These are phyloP conservation scores for Xerocomellus amylosporus DNA, from an alignment of 768 basidiomycete species.

Conservation along the genomic window DNA sequence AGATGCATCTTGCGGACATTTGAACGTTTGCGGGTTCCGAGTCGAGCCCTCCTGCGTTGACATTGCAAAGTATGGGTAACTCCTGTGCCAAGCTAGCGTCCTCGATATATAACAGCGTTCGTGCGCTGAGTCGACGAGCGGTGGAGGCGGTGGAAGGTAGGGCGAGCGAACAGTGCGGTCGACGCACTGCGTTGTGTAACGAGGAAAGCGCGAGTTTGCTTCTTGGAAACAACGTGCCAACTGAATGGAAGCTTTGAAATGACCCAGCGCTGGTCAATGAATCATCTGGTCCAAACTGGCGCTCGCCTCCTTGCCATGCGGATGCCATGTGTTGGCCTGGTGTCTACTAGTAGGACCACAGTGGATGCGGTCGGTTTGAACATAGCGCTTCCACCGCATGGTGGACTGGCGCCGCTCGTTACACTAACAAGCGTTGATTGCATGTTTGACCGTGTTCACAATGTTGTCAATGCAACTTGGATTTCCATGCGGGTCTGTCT, in stretches of 20 bases:
- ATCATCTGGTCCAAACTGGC: not conserved
- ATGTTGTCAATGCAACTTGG: too few relatives aligned
- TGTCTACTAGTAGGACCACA: not conserved
- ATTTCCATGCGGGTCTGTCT: too few relatives aligned
- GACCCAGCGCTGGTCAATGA: not conserved
- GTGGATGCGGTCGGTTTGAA: not conserved
- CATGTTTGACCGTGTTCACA: not conserved
- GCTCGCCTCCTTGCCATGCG: not conserved
- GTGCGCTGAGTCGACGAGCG: not conserved
- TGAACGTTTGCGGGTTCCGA: not conserved
- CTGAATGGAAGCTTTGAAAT: not conserved
- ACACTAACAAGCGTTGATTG: too few relatives aligned
- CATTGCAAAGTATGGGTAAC: not conserved
- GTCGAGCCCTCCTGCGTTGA: not conserved
- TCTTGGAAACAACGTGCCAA: conserved; percentile 11
- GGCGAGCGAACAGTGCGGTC: not conserved
- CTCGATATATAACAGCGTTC: not conserved
- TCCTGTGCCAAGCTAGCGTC: not conserved
- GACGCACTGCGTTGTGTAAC: not conserved
- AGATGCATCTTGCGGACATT: conserved; percentile 1
- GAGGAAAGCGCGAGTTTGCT: conserved; percentile 13
- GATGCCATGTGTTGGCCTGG: not conserved
- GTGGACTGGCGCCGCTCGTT: not conserved
- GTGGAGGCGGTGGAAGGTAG: not conserved
- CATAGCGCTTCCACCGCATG: not conserved